A percentile compares a stretch with the other conserved stretches of the same genome.
These are phyloP conservation scores for Podospora australis DNA, from an alignment of 495 filamentous ascomycete species.

Conservation along the genomic window DNA sequence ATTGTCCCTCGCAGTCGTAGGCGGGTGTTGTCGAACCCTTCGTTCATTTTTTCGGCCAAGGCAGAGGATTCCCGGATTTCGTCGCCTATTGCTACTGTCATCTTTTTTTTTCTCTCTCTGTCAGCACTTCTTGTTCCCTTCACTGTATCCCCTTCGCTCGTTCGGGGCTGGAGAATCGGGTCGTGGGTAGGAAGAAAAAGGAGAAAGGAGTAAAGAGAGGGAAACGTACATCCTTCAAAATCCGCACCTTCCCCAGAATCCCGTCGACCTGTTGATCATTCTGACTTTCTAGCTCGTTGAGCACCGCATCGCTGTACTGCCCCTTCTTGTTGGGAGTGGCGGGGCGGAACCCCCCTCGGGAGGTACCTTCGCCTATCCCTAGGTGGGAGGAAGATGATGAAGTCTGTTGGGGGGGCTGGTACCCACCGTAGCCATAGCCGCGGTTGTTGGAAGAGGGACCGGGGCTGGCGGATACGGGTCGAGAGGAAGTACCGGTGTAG, in stretches of 20 bases:
- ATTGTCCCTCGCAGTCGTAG: constrained; percentile 80
- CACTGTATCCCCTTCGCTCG: too few relatives aligned
- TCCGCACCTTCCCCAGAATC: constrained; percentile 81
- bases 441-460: constrained; percentile 46
- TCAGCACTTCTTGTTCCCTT: too few relatives aligned
- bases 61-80: constrained; percentile 85
- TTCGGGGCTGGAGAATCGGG: too few relatives aligned
- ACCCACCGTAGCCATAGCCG: constrained; percentile 58
- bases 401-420: constrained; percentile 20
- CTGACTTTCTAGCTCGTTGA: constrained; percentile 90
- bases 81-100: constrained; percentile 87
- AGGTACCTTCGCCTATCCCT: constrained; percentile 23
- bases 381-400: constrained; percentile 18
- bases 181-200: not conserved
- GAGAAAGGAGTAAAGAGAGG: not conserved
- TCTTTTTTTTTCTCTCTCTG: constrained; percentile 39
- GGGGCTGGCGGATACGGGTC: constrained; percentile 39
- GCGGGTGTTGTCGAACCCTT: constrained; percentile 80
- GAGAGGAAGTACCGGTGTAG: constrained; percentile 66
- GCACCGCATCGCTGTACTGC: constrained; percentile 88
- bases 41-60: constrained; percentile 83
- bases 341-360: constrained; percentile 35
- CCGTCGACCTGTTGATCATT: constrained; percentile 89
- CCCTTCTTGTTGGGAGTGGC: constrained; percentile 80
- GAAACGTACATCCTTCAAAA: constrained; percentile 85